Evolutionary conservation across 768 basidiomycete genomes (phyloP), one percentile per base, ranked within the genome.

Genomic region (Suillus subaureus): DNA sequence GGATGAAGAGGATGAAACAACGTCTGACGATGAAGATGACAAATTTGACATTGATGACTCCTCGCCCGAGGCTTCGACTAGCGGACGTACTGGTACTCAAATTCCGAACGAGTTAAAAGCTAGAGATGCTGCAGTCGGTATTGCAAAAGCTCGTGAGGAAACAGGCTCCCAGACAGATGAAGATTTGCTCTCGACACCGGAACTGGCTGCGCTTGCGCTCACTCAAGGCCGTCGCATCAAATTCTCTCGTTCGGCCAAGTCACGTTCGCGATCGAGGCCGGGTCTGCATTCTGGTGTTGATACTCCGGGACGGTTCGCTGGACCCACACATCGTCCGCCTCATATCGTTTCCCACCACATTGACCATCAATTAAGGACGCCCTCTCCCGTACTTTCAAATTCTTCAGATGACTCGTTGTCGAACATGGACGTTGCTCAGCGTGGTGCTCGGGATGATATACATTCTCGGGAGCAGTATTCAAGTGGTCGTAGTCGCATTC

Each of bases 31-130:
- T 33, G 88, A 93, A 35, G 85, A 87, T 43, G 92, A 94, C 73
- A 86, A 85, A 70, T 98, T 89, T 77, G 97, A 99, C 76, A 99
- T 99, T 61, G 93, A 97, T 70, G 96, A 98, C 78, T 91, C 90
- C 23, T 89, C 91, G 6, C 82, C 84, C 3, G 88, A 89, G 60
- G 81, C 83, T 23, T 78, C 76, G 12, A 62, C 28, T 2, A 57
- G 37, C 33, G 67, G 63, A 35, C 39, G 42, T 33, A 12, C 0
- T 33, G 62, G 39, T 33, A 58, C 52, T 13, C 68, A 64, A 2
- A 47, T 69, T 7, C 68, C 65, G 55, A 65, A 57, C 45, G 66
- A 72, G 60, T 71, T 75, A 26, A 66, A 6, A 54, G 15, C n/a
- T 18, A 45, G 23, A 9, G 69, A 70, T 60, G 8, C 63, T 31